Base-by-base conservation (phyloP, 2,329 filamentous ascomycete genomes). In the Basipetospora chlamydospora region DNA sequence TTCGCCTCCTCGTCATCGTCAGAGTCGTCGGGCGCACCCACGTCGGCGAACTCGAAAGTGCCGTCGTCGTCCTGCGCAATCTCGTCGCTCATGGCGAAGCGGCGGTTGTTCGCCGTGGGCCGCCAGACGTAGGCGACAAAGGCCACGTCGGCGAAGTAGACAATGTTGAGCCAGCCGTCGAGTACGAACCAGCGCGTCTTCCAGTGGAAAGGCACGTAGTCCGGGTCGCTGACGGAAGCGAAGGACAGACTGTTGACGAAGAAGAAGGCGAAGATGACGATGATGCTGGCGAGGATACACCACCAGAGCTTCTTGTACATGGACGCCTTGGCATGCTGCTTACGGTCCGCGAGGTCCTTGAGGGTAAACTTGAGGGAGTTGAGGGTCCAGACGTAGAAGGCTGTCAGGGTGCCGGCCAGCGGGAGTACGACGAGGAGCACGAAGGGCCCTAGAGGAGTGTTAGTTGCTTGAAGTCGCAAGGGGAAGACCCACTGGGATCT, bases 231-330 rank as follows among this genome's bases (percentile, higher is more conserved):
- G 33, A 77, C 76, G 10, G 86, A 87, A 33, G 87, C 88, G 54
- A 98, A 94, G 1, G 83, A 85, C 58, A 95, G 86, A 47, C 83
- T 92, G 66, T 95, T 96, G 65, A 96, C 78, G 66, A 98, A 96
- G 67, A 98, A 95, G 64, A 98, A 98, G 39, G 70, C 86, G 49
- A 98, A 98, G 47, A 96, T 95, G 47, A 96, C 84, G 33, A 96
- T 63, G 53, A 98, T 93, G 54, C 82, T 93, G 44, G 74, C 67
- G 31, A 98, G 67, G 41, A 98, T 94, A 55, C 85, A 88, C 87
- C 87, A 98, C 87, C 92, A 98, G 11, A 98, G 74, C 57, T 92
- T 93, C 61, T 82, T 87, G 61, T 96, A 98, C 92, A 98, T 98
- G 58, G 73, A 59, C 33, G 87, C 85, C 56, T 98, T 98, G 48